Base-by-base conservation (phyloP, 108 stramenopile genomes). In the Parmales sp. region DNA sequence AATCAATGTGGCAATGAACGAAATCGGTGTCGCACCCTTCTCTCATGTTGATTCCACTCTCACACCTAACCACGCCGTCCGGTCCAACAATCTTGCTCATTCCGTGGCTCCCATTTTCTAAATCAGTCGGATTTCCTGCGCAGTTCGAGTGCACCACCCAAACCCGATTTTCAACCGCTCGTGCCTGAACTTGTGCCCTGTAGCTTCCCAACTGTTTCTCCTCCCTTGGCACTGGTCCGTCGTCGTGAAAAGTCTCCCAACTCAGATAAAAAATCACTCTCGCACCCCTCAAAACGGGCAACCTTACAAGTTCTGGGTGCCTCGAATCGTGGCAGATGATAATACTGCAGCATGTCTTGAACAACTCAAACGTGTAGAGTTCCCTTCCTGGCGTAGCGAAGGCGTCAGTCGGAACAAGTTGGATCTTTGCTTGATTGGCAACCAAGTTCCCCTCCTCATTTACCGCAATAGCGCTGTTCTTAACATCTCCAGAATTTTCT, bases 231-330 rank as follows among this genome's bases (percentile, higher is more conserved):
- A 48, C 46, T 11, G 46, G 46, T 3, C 46, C 46, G 46, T 48
- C 46, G 46, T 48, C 46, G 16, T 48, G 46, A n/a, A n/a, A 48
- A 48, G 46, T 48, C 46, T 48, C 46, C 46, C 46, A 48, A n/a
- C 22, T 23, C 46, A 23, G 46, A 13, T 48, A 48, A 13, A 48
- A 48, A 13, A 48, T 48, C 16, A 48, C 46, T 4, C 46, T n/a
- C 3, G 46, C 46, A 23, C 46, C 46, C 22, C 22, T 2, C 3
- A 48, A 23, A 23, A 48, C 46, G 5, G 46, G 46, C 4, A 48
- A 13, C 11, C 46, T n/a, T 4, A 48, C 46, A 4, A 48, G 13
- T 18, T 48, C 46, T n/a, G 46, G 46, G 46, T 48, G 46, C 22
- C 46, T n/a, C 3, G 22, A 23, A 18, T 48, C 46, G 46, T 48